phyloP scores from a whole-genome alignment of 2,329 filamentous ascomycete genomes.

The Fusarium pilosicola region DNA sequence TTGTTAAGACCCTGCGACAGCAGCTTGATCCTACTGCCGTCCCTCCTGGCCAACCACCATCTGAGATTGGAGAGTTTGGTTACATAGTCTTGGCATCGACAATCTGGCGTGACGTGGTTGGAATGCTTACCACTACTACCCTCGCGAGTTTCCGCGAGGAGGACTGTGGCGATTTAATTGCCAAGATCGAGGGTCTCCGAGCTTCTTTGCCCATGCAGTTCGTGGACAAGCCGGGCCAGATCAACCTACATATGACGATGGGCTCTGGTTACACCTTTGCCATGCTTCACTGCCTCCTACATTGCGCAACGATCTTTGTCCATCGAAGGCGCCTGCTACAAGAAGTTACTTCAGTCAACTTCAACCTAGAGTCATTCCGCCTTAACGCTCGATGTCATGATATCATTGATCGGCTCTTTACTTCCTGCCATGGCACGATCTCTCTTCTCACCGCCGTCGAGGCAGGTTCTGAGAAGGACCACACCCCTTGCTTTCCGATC shows the following conservation, averaged over 20 bases:
- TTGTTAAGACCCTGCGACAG: conserved; percentile 64
- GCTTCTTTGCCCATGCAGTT: conserved; percentile 67
- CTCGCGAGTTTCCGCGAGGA: conserved; percentile 64
- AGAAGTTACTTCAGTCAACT: conserved; percentile 62
- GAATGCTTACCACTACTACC: conserved; percentile 67
- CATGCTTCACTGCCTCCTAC: conserved; percentile 70
- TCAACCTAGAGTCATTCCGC: conserved; percentile 65
- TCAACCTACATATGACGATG: conserved; percentile 72
- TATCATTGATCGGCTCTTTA: conserved; percentile 66
- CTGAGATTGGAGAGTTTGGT: conserved; percentile 69
- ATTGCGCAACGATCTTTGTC: conserved; percentile 70
- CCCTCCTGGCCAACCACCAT: conserved; percentile 51
- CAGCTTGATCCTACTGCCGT: conserved; percentile 51
- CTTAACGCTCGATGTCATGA: conserved; percentile 61
- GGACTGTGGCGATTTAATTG: conserved; percentile 61
- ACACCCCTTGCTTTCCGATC: conserved; percentile 68
- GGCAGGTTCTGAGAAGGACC: conserved; percentile 66
- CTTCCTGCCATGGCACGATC: conserved; percentile 68
- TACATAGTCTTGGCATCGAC: conserved; percentile 70
- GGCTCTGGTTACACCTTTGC: conserved; percentile 70
- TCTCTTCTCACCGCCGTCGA: conserved; percentile 66
- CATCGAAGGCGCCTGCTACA: conserved; percentile 69
- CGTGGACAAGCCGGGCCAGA: conserved; percentile 69
- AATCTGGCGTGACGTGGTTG: conserved; percentile 70
- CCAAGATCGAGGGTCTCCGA: conserved; percentile 65